These are phyloP conservation scores for Sinapis alba DNA, from an alignment of 441 rosid genomes.

Conservation along the genomic window DNA sequence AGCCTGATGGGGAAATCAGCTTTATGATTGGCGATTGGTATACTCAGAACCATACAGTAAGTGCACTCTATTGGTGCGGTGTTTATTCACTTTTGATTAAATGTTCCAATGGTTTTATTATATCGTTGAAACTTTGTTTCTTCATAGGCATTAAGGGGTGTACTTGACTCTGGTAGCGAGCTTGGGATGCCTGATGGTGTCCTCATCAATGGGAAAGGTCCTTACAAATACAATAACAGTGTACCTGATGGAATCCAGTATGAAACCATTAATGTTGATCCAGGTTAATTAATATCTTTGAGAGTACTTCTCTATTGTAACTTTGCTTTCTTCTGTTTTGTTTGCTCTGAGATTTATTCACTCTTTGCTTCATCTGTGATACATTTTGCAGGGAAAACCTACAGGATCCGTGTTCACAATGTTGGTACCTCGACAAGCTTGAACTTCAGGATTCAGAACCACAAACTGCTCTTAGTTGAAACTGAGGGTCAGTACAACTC, in stretches of 20 bases:
- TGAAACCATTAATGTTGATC: constrained; percentile 72
- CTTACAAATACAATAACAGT: constrained; percentile 67
- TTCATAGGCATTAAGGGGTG: constrained; percentile 66
- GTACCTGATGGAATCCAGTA: constrained; percentile 81
- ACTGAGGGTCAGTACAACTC: constrained; percentile 78
- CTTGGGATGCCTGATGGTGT: constrained; percentile 98
- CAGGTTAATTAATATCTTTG: constrained; percentile 54
- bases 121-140: background rate
- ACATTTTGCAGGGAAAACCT: constrained; percentile 76
- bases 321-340: background rate
- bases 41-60: constrained; percentile 73
- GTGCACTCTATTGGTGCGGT: constrained; percentile 30
- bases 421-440: constrained; percentile 87
- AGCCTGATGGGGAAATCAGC: constrained; percentile 79
- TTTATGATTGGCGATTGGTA: constrained; percentile 94
- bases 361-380: background rate
- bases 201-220: constrained; percentile 93
- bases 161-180: constrained; percentile 79
- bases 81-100: background rate
- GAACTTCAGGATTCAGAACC: constrained; percentile 95
- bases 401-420: constrained; percentile 79
- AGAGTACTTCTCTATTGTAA: background rate
- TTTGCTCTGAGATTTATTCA: background rate
- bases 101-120: background rate
- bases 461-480: constrained; percentile 80